These are phyloP conservation scores for Aspergillus caelatus DNA, from an alignment of 2,329 filamentous ascomycete species.

Conservation along the genomic window DNA sequence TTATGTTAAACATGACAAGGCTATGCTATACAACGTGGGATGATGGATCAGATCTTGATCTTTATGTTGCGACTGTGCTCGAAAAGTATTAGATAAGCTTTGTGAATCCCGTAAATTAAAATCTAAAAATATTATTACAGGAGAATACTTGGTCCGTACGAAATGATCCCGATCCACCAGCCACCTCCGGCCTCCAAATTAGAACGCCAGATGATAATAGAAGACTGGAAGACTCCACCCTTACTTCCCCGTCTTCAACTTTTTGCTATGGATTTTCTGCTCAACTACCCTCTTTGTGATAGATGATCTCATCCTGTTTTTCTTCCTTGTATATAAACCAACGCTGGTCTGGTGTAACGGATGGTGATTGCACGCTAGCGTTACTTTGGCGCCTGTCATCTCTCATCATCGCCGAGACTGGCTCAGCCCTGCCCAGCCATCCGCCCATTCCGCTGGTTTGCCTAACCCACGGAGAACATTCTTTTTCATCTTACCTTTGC, in stretches of 20 bases:
- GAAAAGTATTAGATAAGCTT: background rate
- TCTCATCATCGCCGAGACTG: constrained; percentile 3
- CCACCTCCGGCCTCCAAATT: too few relatives aligned
- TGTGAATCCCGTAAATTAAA: background rate
- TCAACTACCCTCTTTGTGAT: background rate
- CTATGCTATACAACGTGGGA: background rate
- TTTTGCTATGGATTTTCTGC: background rate
- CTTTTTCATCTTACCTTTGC: background rate
- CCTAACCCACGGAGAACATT: background rate
- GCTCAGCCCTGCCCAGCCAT: constrained; percentile 6
- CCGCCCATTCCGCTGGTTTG: background rate
- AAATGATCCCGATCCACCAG: background rate
- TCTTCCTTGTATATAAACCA: background rate
- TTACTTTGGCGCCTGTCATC: background rate
- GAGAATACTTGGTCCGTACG: too few relatives aligned
- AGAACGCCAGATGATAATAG: too few relatives aligned
- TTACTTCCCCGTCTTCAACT: background rate
- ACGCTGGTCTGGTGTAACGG: background rate
- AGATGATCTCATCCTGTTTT: background rate
- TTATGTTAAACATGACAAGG: background rate
- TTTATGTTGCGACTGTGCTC: background rate
- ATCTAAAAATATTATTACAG: background rate
- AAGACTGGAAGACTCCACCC: constrained; percentile 1
- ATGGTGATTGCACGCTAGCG: background rate
- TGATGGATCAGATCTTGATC: background rate